Evolutionary conservation across 805 yeast species (phyloP).

Genomic region (Dipodascus albidus): DNA sequence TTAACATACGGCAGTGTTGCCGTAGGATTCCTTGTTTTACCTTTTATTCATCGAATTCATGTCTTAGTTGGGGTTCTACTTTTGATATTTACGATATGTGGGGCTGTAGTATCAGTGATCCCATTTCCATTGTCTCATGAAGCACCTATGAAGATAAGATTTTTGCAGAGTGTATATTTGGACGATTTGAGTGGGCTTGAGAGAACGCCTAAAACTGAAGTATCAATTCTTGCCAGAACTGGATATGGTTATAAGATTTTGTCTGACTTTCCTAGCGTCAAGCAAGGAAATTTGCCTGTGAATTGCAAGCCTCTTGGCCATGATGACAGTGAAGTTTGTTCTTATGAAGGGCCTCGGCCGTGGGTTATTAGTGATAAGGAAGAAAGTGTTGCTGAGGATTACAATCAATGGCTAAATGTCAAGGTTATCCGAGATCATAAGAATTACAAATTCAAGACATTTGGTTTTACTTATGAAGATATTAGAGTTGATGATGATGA

Average conservation of each 20-base stretch:
- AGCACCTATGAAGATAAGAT: constrained; percentile 63
- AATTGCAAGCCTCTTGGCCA: constrained; percentile 25
- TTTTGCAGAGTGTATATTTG: constrained; percentile 50
- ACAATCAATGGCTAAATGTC: constrained; percentile 37
- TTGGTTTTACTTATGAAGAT: too few relatives aligned
- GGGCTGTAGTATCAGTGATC: constrained; percentile 30
- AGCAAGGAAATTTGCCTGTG: constrained; percentile 15
- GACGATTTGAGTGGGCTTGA: constrained; percentile 14
- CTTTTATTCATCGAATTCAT: constrained; percentile 61
- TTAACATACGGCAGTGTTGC: constrained; percentile 27
- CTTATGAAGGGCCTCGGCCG: constrained; percentile 39
- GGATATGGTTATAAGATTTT: constrained; percentile 39
- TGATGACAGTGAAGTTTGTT: constrained; percentile 43
- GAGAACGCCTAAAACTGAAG: constrained; percentile 23
- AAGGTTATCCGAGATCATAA: constrained; percentile 36
- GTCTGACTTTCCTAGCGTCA: constrained; percentile 54
- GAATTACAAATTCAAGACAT: constrained; percentile 2
- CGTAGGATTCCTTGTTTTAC: constrained; percentile 42
- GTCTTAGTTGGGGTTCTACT: constrained; percentile 35
- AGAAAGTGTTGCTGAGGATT: constrained; percentile 20
- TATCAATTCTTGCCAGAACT: constrained; percentile 39
- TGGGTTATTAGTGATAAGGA: constrained; percentile 29
- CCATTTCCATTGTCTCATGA: constrained; percentile 45
- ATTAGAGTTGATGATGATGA: constrained; percentile 13
- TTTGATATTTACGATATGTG: constrained; percentile 14